phyloP scores from a whole-genome alignment of 2,329 filamentous ascomycete genomes.

The Cytospora piceae region DNA sequence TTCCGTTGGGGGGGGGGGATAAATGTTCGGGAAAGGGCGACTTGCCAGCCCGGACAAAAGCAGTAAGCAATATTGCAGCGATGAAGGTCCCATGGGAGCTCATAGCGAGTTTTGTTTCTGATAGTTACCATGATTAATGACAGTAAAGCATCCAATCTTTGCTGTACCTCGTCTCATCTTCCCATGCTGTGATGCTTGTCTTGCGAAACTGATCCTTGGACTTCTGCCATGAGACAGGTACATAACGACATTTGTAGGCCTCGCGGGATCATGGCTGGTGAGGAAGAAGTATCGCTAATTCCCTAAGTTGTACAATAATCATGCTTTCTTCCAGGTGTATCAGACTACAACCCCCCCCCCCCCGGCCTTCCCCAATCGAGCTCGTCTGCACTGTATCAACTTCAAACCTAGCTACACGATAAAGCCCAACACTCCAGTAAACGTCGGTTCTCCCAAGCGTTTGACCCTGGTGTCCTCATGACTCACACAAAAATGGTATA shows the following conservation, averaged over 20 bases:
- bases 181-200: background rate
- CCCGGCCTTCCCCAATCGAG: too few species aligned
- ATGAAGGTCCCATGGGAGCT: background rate
- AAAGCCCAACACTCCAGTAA: background rate
- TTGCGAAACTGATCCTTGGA: background rate
- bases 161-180: background rate
- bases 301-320: background rate
- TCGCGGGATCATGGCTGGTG: background rate
- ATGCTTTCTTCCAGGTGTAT: background rate
- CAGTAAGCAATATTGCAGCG: background rate
- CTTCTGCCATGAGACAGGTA: background rate
- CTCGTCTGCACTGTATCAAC: background rate
- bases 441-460: background rate
- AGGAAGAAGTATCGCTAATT: background rate
- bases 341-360: background rate
- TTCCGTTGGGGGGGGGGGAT: background rate
- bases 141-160: background rate
- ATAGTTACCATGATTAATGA: slow-evolving; percentile 3
- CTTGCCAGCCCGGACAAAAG: background rate
- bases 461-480: too few species aligned
- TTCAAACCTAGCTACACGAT: background rate
- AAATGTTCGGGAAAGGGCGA: background rate
- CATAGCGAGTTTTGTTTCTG: background rate
- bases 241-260: too few species aligned
- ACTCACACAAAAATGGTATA: slow-evolving; percentile 38